Conservation (phyloP, 768 basidiomycete genomes). For the Mycena rebaudengoi region DNA sequence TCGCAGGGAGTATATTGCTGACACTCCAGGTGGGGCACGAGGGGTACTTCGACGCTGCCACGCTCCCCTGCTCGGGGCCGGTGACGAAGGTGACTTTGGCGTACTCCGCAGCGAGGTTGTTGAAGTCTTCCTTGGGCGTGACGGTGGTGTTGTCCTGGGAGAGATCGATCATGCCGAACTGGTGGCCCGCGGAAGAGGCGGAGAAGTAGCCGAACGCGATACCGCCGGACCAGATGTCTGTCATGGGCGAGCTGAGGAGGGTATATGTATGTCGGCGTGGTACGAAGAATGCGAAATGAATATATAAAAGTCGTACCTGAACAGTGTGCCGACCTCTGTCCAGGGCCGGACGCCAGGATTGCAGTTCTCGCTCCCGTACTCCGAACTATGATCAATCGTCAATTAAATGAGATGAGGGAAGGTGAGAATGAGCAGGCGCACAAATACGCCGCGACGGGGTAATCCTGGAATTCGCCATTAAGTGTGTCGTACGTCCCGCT, state of each 20-base stretch:
- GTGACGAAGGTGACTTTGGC: conserved; percentile 63
- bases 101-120: conserved; percentile 71
- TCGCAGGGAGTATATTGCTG: conserved; percentile 78
- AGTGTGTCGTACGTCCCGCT: conserved; percentile 62
- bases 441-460: conserved; percentile 90
- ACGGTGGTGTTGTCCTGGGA: conserved; percentile 72
- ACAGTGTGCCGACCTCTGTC: conserved; percentile 79
- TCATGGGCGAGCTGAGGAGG: conserved; percentile 78
- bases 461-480: conserved; percentile 63
- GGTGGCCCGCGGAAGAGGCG: conserved; percentile 71
- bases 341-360: conserved; percentile 63
- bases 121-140: conserved; percentile 73
- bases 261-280: no score
- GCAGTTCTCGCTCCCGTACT: conserved; percentile 37
- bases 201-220: conserved; percentile 93
- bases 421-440: conserved; percentile 66
- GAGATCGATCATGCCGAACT: conserved; percentile 89
- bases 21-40: conserved; percentile 78
- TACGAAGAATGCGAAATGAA: no score
- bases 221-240: conserved; percentile 87
- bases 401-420: not conserved
- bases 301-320: no score
- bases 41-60: conserved; percentile 59
- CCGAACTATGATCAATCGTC: conserved; percentile 10
- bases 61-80: conserved; percentile 56